phyloP scores from a whole-genome alignment of 768 basidiomycete species.

The Collybiopsis luxurians region DNA sequence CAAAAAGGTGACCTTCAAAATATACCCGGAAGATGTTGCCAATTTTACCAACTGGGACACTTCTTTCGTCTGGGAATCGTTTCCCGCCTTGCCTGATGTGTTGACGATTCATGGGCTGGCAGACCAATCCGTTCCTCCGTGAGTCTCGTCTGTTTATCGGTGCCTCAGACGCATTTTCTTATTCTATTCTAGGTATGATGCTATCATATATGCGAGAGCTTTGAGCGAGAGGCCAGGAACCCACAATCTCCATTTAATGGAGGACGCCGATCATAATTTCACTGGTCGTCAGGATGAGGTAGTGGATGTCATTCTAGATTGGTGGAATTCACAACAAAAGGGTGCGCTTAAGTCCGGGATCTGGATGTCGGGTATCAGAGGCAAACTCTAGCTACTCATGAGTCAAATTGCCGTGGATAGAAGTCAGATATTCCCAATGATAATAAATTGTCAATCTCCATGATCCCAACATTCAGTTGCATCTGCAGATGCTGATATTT shows the following conservation, averaged over 20 bases:
- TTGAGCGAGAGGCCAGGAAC: conserved; percentile 60
- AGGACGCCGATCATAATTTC: conserved; percentile 80
- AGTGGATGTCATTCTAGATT: conserved; percentile 63
- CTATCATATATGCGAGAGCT: conserved; percentile 62
- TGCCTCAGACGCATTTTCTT: background rate
- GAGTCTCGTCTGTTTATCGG: conserved; percentile 23
- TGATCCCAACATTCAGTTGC: no score
- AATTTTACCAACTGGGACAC: conserved; percentile 65
- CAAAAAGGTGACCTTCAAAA: conserved; percentile 46
- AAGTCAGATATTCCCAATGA: no score
- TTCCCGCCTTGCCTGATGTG: conserved; percentile 64
- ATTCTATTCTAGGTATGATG: conserved; percentile 55
- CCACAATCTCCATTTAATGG: conserved; percentile 66
- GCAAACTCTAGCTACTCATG: conserved; percentile 36
- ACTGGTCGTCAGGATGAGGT: conserved; percentile 67
- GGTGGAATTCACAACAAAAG: conserved; percentile 53
- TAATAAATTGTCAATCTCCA: no score
- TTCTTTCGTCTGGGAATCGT: conserved; percentile 62
- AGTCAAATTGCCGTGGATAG: conserved; percentile 9
- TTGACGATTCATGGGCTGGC: conserved; percentile 74
- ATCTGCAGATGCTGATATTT: no score
- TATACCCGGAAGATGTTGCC: conserved; percentile 60
- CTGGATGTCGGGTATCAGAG: conserved; percentile 56
- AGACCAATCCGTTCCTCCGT: conserved; percentile 71
- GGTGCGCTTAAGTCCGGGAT: conserved; percentile 57